These are phyloP conservation scores for Eucalyptus microcorys DNA, from an alignment of 345 rosid species.

Conservation along the genomic window DNA sequence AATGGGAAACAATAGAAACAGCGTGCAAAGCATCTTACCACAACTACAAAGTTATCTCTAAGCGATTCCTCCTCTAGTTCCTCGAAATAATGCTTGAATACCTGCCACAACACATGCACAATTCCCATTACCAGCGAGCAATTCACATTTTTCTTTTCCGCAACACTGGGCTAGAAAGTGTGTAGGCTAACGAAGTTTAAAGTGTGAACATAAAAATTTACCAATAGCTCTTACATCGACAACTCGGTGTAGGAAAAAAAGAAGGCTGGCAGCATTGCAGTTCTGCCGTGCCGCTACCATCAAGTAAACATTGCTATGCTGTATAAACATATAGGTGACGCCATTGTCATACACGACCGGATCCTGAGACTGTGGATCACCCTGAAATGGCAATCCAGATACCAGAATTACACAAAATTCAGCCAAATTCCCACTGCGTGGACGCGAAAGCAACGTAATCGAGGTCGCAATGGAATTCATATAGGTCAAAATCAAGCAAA, in stretches of 20 bases:
- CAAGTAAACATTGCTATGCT: constrained; percentile 85
- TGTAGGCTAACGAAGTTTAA: not conserved
- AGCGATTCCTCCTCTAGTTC: constrained; percentile 95
- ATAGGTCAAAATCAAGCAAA: not conserved
- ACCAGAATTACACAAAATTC: not conserved
- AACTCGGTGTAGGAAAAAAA: constrained; percentile 79
- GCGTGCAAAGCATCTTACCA: constrained; percentile 38
- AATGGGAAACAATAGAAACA: not conserved
- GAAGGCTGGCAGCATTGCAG: constrained; percentile 93
- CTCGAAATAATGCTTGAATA: constrained; percentile 96
- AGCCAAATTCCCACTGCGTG: not conserved
- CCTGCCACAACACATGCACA: constrained; percentile 17
- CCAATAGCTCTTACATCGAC: constrained; percentile 60
- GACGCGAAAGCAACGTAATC: not conserved
- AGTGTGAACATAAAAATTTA: not conserved
- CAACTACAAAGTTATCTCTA: constrained; percentile 96
- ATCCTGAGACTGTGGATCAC: constrained; percentile 94
- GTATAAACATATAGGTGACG: constrained; percentile 86
- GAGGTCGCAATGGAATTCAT: not conserved
- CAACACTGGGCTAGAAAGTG: not conserved
- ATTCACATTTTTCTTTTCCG: not conserved
- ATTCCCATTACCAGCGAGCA: not conserved
- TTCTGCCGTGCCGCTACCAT: constrained; percentile 91
- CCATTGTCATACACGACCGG: constrained; percentile 97
- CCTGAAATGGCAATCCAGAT: constrained; percentile 22